These are phyloP conservation scores for Backusella australiensis DNA, from an alignment of 192 early-diverging fungal genomes.

Conservation along the genomic window DNA sequence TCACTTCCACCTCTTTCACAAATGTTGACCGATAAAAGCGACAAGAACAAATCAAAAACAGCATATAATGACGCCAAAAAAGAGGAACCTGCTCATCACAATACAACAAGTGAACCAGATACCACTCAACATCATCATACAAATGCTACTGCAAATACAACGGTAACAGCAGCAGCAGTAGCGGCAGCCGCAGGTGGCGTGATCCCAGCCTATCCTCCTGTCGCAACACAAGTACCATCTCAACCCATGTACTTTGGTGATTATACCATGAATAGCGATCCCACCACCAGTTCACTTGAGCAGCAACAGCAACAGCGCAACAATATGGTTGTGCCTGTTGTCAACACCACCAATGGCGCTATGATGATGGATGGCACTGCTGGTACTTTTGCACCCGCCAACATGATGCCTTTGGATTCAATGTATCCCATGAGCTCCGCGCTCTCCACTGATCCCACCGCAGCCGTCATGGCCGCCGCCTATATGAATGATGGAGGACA, in stretches of 20 bases:
- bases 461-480: neutral
- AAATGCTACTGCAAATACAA: neutral
- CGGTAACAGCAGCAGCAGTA: neutral
- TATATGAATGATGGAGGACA: neutral
- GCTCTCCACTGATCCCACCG: neutral
- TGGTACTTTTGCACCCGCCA: neutral
- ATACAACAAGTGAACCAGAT: neutral
- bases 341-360: neutral
- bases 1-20: constrained; percentile 23
- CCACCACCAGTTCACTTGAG: neutral
- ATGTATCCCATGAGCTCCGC: neutral
- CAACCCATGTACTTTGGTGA: neutral
- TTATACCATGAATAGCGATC: neutral
- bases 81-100: neutral
- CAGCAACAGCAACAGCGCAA: neutral
- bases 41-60: neutral
- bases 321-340: neutral
- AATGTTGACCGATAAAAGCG: neutral
- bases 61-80: neutral
- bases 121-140: neutral
- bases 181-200: neutral
- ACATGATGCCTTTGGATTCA: neutral
- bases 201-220: neutral
- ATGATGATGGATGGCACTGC: neutral
- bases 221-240: neutral